Evolutionary conservation across 2,329 filamentous ascomycete species (phyloP), one percentile per base, ranked within the genome.

Genomic region (Fusarium sacchari): DNA sequence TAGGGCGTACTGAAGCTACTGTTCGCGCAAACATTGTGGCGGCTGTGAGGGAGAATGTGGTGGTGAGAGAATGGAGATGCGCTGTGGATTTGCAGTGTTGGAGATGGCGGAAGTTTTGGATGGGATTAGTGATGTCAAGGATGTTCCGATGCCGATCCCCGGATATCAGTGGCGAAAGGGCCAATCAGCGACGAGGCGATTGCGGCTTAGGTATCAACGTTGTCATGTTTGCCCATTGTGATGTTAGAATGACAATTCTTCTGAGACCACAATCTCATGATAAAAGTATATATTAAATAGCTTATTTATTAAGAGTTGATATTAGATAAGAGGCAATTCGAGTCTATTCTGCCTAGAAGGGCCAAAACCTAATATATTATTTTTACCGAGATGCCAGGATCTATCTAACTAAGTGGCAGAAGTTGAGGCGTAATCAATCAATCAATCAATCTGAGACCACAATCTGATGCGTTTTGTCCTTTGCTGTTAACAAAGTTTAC

Each of bases 1-100:
- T 5, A 34, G 3, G 2, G 4, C 73, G 36, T 65, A 78, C 77
- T 39, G 77, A 79, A 43, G 69, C 68, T 69, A 76, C 69, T 76
- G 76, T 76, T 79, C 76, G 75, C 37, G 77, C 64, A 67, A 78
- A 79, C 77, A 78, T 78, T 39, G 61, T 78, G 46, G 60, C 17
- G 22, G 52, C 26, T 77, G 49, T 67, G 75, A 53, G 24, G 26
- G 60, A 49, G 50, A 44, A 57, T 63, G 57, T 64, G 42, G 60
- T 75, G 64, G 60, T 68, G 63, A 57, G 53, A 60, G 50, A 50
- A 43, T 39, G 43, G 34, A 47, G 43, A 53, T 60, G 57, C 60
- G 36, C 53, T 61, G 60, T 34, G 53, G 42, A 30, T 52, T 52
- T 52, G n/a, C 46, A 60, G 46, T 61, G 67, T 64, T 68, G 52